Evolutionary conservation across 768 basidiomycete species (phyloP).

Genomic region (Leucocoprinus birnbaumii): DNA sequence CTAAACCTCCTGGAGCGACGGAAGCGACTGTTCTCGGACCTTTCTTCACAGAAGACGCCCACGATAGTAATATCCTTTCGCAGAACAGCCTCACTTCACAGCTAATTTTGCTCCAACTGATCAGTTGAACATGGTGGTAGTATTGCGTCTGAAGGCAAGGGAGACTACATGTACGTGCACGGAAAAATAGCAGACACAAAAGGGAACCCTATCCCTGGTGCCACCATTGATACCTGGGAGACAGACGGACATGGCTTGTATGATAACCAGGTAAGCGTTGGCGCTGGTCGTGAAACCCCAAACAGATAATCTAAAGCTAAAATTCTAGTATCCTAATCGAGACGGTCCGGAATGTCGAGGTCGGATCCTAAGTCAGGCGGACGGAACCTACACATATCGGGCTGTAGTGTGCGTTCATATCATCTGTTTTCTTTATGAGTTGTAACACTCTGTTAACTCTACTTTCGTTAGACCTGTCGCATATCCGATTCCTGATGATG

Average conservation of each 20-base stretch:
- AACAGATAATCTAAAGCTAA: constrained; percentile 16
- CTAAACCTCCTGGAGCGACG: constrained; percentile 57
- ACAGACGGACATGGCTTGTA: constrained; percentile 59
- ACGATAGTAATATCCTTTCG: constrained; percentile 47
- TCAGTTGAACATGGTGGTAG: constrained; percentile 66
- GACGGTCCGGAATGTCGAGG: constrained; percentile 72
- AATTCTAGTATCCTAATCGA: constrained; percentile 50
- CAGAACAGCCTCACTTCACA: not conserved
- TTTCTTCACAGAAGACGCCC: constrained; percentile 77
- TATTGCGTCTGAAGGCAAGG: constrained; percentile 87
- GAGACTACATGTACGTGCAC: constrained; percentile 79
- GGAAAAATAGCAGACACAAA: constrained; percentile 62
- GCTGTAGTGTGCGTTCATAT: constrained; percentile 57
- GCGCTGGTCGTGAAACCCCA: not conserved
- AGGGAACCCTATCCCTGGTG: constrained; percentile 63
- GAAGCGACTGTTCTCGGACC: constrained; percentile 80
- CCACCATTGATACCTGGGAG: constrained; percentile 83
- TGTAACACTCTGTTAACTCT: not conserved
- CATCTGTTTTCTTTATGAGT: not conserved
- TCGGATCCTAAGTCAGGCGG: constrained; percentile 49
- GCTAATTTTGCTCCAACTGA: not conserved
- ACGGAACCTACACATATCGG: constrained; percentile 69
- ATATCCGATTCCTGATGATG: constrained; percentile 80
- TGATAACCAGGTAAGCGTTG: constrained; percentile 29
- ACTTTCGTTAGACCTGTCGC: constrained; percentile 38